These are phyloP conservation scores for Suhomyces tanzawaensis DNA, from an alignment of 805 yeast species.

Conservation along the genomic window DNA sequence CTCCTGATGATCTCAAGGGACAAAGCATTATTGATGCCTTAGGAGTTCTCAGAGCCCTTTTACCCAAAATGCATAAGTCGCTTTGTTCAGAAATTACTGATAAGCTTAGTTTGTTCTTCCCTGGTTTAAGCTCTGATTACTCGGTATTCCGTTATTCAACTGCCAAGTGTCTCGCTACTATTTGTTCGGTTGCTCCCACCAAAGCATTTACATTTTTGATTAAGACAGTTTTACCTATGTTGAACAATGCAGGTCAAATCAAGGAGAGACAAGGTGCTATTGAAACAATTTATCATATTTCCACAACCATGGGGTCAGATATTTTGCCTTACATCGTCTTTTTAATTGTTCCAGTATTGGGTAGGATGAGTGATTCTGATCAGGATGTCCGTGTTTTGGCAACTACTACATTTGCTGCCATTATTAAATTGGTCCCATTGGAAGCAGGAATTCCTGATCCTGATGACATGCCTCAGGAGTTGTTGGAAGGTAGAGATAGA, in stretches of 20 bases:
- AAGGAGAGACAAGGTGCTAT: conserved; percentile 88
- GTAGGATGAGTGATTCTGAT: conserved; percentile 96
- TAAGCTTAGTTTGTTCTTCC: conserved; percentile 41
- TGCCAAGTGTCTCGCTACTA: conserved; percentile 81
- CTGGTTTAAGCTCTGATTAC: conserved; percentile 60
- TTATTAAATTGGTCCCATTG: conserved; percentile 90
- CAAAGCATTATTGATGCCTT: conserved; percentile 83
- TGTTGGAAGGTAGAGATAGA: conserved; percentile 83
- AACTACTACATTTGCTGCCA: conserved; percentile 94
- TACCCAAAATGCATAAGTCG: conserved; percentile 54
- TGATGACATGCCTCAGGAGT: conserved; percentile 77
- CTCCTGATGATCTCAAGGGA: conserved; percentile 51
- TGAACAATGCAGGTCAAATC: conserved; percentile 69
- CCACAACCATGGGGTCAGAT: conserved; percentile 79
- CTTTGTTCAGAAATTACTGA: conserved; percentile 52
- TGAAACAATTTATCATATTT: conserved; percentile 84
- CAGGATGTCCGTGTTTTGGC: conserved; percentile 85
- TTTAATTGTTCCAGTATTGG: conserved; percentile 91
- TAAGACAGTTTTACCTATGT: conserved; percentile 72
- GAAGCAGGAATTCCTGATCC: conserved; percentile 98
- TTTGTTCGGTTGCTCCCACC: conserved; percentile 68
- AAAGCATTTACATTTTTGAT: conserved; percentile 76
- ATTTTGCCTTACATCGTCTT: conserved; percentile 94
- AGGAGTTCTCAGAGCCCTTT: conserved; percentile 74
- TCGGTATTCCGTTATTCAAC: conserved; percentile 88